Conservation (phyloP, 306 rosid species). For the Cucurbita argyrosperma region DNA sequence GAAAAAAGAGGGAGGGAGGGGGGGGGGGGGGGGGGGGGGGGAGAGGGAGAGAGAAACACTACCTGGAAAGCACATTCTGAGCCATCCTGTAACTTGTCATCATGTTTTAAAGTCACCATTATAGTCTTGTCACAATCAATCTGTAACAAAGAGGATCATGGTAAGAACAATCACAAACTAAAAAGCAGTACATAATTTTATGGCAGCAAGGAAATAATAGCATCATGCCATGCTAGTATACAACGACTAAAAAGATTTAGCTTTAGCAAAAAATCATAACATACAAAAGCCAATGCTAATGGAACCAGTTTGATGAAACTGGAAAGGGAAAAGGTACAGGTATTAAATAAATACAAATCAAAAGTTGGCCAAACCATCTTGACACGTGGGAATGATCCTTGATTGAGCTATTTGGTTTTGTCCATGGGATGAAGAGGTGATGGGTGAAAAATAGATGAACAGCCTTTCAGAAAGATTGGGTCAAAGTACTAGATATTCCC, state of each 20-base stretch:
- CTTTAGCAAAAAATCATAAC: not conserved
- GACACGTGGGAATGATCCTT: too few relatives aligned
- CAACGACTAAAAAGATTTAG: not conserved
- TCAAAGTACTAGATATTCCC: too few relatives aligned
- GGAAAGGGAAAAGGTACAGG: not conserved
- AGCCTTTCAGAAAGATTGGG: too few relatives aligned
- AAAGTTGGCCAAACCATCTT: not conserved
- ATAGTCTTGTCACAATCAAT: conserved; percentile 94
- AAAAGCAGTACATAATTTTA: not conserved
- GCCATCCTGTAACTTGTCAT: conserved; percentile 96
- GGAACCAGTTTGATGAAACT: not conserved
- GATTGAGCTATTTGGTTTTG: too few relatives aligned
- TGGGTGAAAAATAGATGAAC: too few relatives aligned
- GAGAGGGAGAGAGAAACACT: not conserved
- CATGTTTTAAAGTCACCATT: conserved; percentile 82
- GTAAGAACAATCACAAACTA: not conserved
- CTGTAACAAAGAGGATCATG: conserved; percentile 26
- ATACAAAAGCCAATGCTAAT: not conserved
- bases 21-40: too few relatives aligned
- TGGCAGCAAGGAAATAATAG: not conserved
- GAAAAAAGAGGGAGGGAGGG: not conserved
- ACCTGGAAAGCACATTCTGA: conserved; percentile 97
- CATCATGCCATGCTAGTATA: not conserved
- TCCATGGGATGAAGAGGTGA: too few relatives aligned
- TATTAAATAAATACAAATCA: not conserved